These are phyloP conservation scores for Tricholoma flavovirens DNA, from an alignment of 768 basidiomycete species.

Conservation along the genomic window DNA sequence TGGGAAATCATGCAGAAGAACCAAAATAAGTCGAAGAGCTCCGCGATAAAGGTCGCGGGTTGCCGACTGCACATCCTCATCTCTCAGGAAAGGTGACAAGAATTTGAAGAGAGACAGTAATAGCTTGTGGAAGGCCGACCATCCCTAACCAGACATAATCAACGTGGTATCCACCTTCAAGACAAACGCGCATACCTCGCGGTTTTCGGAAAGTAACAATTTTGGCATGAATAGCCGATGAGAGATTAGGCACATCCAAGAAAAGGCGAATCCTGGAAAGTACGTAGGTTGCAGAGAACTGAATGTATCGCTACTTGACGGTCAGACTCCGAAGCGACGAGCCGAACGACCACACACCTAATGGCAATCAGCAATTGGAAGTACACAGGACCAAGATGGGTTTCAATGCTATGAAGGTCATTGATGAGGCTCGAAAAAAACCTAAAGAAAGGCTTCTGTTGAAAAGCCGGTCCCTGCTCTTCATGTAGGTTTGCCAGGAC, in stretches of 20 bases:
- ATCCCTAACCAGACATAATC: slow-evolving; percentile 49
- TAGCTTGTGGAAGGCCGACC: slow-evolving; percentile 94
- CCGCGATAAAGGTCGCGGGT: slow-evolving; percentile 88
- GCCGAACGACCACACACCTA: slow-evolving; percentile 45
- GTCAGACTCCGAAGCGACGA: slow-evolving; percentile 12
- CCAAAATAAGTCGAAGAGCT: slow-evolving; percentile 82
- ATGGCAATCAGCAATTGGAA: slow-evolving; percentile 84
- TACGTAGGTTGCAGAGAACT: slow-evolving; percentile 94
- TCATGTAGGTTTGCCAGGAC: slow-evolving; percentile 94
- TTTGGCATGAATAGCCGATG: slow-evolving; percentile 98
- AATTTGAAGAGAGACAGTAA: slow-evolving; percentile 94
- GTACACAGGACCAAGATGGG: slow-evolving; percentile 82
- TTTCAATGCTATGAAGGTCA: slow-evolving; percentile 84
- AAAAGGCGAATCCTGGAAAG: slow-evolving; percentile 98
- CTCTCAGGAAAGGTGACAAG: slow-evolving; percentile 83
- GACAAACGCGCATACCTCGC: slow-evolving; percentile 53
- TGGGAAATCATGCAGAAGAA: slow-evolving; percentile 97
- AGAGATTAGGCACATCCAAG: slow-evolving; percentile 95
- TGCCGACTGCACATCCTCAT: slow-evolving; percentile 72
- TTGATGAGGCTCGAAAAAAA: slow-evolving; percentile 97
- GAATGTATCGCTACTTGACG: slow-evolving; percentile 73
- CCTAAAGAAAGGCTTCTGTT: slow-evolving; percentile 96
- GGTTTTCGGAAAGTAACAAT: slow-evolving; percentile 77
- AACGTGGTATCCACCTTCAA: slow-evolving; percentile 1
- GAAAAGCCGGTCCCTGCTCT: slow-evolving; percentile 86